Evolutionary conservation across 139 green algal species (phyloP).

Genomic region (Chlorella sp.): DNA sequence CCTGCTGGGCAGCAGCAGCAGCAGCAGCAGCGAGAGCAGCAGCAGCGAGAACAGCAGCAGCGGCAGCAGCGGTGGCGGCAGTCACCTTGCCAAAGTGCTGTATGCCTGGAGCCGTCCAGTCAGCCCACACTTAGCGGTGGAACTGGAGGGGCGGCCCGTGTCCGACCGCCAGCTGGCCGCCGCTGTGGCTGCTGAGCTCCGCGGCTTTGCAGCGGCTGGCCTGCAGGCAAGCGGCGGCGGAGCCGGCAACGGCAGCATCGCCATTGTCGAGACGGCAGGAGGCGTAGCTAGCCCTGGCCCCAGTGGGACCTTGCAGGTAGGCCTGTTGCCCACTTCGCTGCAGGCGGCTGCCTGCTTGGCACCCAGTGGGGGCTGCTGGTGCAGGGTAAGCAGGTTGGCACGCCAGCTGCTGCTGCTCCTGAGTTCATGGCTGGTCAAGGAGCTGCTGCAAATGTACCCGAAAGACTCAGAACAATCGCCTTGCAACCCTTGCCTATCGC

Average conservation of each 20-base stretch:
- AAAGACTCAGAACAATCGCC: too few species aligned
- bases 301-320: constrained; percentile 79
- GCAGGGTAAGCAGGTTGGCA: too few species aligned
- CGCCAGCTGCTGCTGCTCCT: too few species aligned
- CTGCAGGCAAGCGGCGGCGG: neutral
- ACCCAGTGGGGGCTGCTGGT: too few species aligned
- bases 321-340: too few species aligned
- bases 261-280: constrained; percentile 94
- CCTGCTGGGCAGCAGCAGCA: neutral
- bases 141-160: constrained; percentile 65
- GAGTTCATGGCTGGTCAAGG: too few species aligned
- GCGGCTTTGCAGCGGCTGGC: constrained; percentile 26
- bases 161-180: constrained; percentile 57
- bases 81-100: constrained; percentile 51
- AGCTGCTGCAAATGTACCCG: too few species aligned
- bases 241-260: constrained; percentile 45
- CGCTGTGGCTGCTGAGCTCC: constrained; percentile 47
- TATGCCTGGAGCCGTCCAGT: constrained; percentile 77
- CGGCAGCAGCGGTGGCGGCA: neutral
- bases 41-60: neutral
- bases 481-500: too few species aligned
- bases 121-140: constrained; percentile 85
- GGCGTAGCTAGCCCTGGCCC: constrained; percentile 88
- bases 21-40: neutral
- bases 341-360: too few species aligned